phyloP scores from a whole-genome alignment of 441 rosid genomes.

The Geranium incanum region DNA sequence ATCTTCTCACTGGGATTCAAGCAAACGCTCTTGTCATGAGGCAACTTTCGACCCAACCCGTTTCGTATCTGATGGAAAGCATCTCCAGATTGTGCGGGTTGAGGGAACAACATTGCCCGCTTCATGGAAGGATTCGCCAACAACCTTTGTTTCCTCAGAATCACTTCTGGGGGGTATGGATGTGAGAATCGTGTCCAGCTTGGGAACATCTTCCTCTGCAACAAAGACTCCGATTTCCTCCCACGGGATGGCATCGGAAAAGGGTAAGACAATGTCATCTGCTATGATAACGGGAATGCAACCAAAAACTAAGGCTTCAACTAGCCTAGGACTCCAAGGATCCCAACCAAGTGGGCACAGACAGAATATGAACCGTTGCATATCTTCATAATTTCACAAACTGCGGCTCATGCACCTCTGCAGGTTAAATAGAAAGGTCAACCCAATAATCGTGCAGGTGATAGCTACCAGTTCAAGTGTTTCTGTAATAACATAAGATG shows the following conservation, averaged over 20 bases:
- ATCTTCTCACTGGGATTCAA: conserved; percentile 45
- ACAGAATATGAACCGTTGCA: conserved; percentile 68
- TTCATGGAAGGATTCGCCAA: conserved; percentile 77
- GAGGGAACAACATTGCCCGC: conserved; percentile 68
- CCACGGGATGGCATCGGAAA: conserved; percentile 78
- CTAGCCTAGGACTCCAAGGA: conserved; percentile 74
- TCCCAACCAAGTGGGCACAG: conserved; percentile 80
- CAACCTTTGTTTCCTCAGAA: conserved; percentile 54
- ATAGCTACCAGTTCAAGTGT: too few relatives aligned
- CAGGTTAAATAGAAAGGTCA: background rate
- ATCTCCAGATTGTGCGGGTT: conserved; percentile 63
- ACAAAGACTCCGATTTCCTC: conserved; percentile 65
- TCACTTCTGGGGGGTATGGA: conserved; percentile 54
- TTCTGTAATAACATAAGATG: too few relatives aligned
- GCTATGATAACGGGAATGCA: conserved; percentile 77
- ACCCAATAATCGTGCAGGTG: too few relatives aligned
- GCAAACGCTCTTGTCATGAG: conserved; percentile 43
- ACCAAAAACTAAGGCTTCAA: conserved; percentile 69
- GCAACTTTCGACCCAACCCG: conserved; percentile 68
- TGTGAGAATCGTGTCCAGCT: conserved; percentile 58
- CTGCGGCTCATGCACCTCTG: conserved; percentile 74
- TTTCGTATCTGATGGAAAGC: conserved; percentile 67
- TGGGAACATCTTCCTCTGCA: conserved; percentile 63
- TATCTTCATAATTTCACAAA: conserved; percentile 77
- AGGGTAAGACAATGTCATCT: conserved; percentile 65